These are phyloP conservation scores for Teratosphaeriaceae sp. DNA, from an alignment of 2,329 filamentous ascomycete genomes.

Conservation along the genomic window DNA sequence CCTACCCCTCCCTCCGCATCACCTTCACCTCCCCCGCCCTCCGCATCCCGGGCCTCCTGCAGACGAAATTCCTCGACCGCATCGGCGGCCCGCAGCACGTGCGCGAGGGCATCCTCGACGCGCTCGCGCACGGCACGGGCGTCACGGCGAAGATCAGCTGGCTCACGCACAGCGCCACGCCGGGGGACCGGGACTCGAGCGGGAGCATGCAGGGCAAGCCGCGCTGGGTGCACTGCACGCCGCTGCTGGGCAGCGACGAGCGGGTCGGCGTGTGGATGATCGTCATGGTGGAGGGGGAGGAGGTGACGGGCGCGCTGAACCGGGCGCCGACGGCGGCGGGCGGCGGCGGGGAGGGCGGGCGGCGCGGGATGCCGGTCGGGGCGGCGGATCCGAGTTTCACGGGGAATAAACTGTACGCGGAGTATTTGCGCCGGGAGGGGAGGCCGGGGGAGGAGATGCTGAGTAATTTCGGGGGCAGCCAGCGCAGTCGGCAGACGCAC, in stretches of 20 bases:
- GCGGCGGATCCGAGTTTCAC: constrained; percentile 17
- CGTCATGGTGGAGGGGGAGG: constrained; percentile 38
- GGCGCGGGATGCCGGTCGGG: constrained; percentile 6
- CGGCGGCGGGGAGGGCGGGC: not conserved
- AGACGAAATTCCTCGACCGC: constrained; percentile 38
- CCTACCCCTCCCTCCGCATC: constrained; percentile 58
- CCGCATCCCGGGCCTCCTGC: constrained; percentile 59
- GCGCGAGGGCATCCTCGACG: constrained; percentile 33
- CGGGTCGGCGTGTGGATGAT: constrained; percentile 43
- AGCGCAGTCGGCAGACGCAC: constrained; percentile 7
- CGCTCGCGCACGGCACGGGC: constrained; percentile 31
- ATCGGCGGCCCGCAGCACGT: constrained; percentile 35
- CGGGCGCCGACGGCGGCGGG: not conserved
- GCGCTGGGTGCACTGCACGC: constrained; percentile 41
- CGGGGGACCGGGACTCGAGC: constrained; percentile 4
- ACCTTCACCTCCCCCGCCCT: constrained; percentile 64
- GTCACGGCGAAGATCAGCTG: constrained; percentile 41
- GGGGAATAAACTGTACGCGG: constrained; percentile 29
- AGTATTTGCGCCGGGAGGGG: constrained; percentile 29
- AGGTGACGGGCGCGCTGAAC: constrained; percentile 12
- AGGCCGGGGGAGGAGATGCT: constrained; percentile 14
- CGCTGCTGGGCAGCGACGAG: constrained; percentile 36
- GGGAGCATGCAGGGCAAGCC: constrained; percentile 21
- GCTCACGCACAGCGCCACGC: constrained; percentile 21
- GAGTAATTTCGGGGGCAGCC: constrained; percentile 12